Evolutionary conservation across 371 early-diverging fungal species (phyloP), one percentile per base, ranked within the genome.

Genomic region (Mucor irregularis): DNA sequence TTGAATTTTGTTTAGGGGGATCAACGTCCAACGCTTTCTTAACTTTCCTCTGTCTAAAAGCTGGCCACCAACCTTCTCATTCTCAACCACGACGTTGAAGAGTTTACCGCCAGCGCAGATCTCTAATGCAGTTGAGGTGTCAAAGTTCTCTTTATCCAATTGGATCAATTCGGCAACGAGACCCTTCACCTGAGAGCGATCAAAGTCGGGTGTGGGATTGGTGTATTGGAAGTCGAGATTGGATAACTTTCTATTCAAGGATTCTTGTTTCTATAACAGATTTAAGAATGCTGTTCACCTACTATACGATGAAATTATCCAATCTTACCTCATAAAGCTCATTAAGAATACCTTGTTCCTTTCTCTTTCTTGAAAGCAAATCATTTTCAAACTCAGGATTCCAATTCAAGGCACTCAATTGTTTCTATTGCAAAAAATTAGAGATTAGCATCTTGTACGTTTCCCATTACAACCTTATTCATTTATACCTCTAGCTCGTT

Each of bases 1-100:
- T 22, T 77, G 71, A 39, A 99, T 98, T 68, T 96, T 97, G 85
- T 96, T 97, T 9, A 99, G 76, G 6, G 99, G 99, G 56, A 99
- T 96, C 26, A 99, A 81, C 5, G 96, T 97, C 29, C 94, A 90
- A n/a, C 96, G 86, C 40, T 86, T 88, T 40, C 85, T 81, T 6
- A 98, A 75, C 38, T 73, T 78, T 11, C 94, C 94, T 14, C 82
- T 74, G 45, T 95, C 86, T 19, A 99, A 73, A 21, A 99, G 69
- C 61, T 89, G 85, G 0, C 90, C 78, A 21, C 91, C 99, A 4
- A 95, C 84, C 4, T 81, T 79, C 58, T 99, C 99, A 64, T 92
- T 85, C 16, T 93, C 89, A 0, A 99, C 97, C 14, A 99, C 95
- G 5, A 98, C 97, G 66, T 96, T 93, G 68, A 89, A 96, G 5